Percentiles rank a stretch among this genome's conserved stretches.
phyloP scores from a whole-genome alignment of 306 rosid species.

The Dryas alaskensis region DNA sequence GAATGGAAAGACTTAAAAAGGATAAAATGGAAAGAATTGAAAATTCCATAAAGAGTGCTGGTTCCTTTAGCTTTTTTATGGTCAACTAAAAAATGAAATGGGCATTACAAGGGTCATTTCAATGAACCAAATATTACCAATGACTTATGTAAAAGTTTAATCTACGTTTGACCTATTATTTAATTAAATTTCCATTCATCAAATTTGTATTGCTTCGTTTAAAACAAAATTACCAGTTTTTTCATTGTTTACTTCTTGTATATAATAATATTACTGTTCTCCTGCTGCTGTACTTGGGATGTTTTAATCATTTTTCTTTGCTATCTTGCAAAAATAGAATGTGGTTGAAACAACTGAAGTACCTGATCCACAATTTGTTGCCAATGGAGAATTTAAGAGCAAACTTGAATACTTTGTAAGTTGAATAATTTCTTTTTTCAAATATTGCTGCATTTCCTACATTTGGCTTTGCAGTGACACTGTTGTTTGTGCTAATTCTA shows the following conservation, averaged over 20 bases:
- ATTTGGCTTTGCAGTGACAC: conserved; percentile 8
- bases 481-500: conserved; percentile 17
- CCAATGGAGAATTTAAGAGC: conserved; percentile 51
- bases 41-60: not conserved
- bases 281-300: not conserved
- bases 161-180: not conserved
- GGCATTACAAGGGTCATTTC: not conserved
- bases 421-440: conserved; percentile 1
- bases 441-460: not conserved
- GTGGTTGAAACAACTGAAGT: conserved; percentile 28
- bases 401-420: conserved; percentile 76
- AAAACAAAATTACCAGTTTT: not conserved
- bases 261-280: not conserved
- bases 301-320: conserved; percentile 10
- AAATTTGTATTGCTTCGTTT: not conserved
- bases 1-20: not conserved
- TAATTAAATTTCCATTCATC: not conserved
- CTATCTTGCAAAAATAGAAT: conserved; percentile 14
- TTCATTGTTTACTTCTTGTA: not conserved
- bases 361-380: conserved; percentile 23
- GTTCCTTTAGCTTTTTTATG: not conserved
- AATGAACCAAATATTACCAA: not conserved
- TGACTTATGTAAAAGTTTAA: conserved; percentile 2
- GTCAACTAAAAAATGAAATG: not conserved
- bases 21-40: not conserved